Conservation (phyloP, 176 grass and related monocot genomes). For the Typha latifolia region DNA sequence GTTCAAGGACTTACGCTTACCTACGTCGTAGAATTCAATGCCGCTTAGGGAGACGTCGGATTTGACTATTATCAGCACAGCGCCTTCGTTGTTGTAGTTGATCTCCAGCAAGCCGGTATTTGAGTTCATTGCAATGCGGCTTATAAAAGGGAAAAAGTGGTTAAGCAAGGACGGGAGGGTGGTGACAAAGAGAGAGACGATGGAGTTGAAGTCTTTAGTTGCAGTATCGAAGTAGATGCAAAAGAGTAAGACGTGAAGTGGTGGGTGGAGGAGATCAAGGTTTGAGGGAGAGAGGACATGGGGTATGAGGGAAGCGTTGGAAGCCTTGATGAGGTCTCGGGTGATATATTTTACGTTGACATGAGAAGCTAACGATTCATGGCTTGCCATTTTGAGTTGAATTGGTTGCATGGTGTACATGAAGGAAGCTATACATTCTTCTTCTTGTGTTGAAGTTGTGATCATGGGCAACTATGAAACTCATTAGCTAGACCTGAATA, state of each 20-base stretch:
- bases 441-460: too few relatives aligned
- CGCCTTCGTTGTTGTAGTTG: slow-evolving; percentile 45
- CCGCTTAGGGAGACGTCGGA: slow-evolving; percentile 12
- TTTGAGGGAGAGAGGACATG: slow-evolving; percentile 23
- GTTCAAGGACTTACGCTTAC: slow-evolving; percentile 25
- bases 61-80: slow-evolving; percentile 43
- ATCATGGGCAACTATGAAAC: too few relatives aligned
- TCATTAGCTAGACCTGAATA: too few relatives aligned
- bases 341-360: neutral
- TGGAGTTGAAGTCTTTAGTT: neutral
- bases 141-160: slow-evolving; percentile 14
- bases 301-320: neutral
- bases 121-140: neutral
- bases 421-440: too few relatives aligned
- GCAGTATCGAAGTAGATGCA: slow-evolving; percentile 17
- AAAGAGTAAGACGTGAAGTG: slow-evolving; percentile 11
- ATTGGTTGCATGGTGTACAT: too few relatives aligned
- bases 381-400: too few relatives aligned
- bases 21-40: slow-evolving; percentile 44
- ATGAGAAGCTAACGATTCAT: neutral
- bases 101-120: neutral
- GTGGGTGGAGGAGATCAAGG: slow-evolving; percentile 6
- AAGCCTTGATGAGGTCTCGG: slow-evolving; percentile 20
- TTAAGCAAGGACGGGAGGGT: slow-evolving; percentile 32
- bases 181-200: slow-evolving; percentile 15